Conservation (phyloP, 2,329 filamentous ascomycete species). For the Ceratocystis smalleyi region DNA sequence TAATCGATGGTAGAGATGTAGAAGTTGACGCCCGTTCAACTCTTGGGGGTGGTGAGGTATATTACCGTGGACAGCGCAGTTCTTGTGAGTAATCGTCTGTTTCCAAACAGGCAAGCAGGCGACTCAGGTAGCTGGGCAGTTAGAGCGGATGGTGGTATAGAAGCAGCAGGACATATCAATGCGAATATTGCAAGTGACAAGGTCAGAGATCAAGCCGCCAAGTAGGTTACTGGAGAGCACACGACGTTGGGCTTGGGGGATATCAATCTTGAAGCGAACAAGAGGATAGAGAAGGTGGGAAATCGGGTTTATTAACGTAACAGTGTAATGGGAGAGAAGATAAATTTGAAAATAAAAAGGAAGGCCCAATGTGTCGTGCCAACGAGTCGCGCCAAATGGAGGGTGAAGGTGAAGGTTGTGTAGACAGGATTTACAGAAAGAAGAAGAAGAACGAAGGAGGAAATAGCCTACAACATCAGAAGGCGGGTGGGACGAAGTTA, state of each 20-base stretch:
- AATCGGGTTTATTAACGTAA: too few species aligned
- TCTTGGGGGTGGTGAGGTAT: neutral
- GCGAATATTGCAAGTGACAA: neutral
- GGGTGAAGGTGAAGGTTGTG: neutral
- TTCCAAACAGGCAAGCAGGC: neutral
- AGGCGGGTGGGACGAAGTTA: neutral
- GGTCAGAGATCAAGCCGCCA: neutral
- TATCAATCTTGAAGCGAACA: neutral
- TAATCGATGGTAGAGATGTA: neutral
- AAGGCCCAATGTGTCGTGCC: too few species aligned
- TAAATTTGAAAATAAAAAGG: too few species aligned
- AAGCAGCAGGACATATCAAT: conserved; percentile 2
- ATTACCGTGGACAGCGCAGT: neutral
- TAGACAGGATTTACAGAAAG: neutral
- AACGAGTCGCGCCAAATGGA: neutral
- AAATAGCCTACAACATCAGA: neutral
- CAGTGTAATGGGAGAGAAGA: too few species aligned
- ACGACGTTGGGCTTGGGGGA: neutral
- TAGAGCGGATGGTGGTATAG: neutral
- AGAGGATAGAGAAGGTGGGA: neutral
- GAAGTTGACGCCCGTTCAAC: conserved; percentile 6
- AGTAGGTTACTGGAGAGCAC: neutral
- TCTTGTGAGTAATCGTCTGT: too few species aligned
- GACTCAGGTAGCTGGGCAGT: neutral
- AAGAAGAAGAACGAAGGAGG: neutral